These are phyloP conservation scores for Coemansia umbellata DNA, from an alignment of 192 early-diverging fungal genomes.

Conservation along the genomic window DNA sequence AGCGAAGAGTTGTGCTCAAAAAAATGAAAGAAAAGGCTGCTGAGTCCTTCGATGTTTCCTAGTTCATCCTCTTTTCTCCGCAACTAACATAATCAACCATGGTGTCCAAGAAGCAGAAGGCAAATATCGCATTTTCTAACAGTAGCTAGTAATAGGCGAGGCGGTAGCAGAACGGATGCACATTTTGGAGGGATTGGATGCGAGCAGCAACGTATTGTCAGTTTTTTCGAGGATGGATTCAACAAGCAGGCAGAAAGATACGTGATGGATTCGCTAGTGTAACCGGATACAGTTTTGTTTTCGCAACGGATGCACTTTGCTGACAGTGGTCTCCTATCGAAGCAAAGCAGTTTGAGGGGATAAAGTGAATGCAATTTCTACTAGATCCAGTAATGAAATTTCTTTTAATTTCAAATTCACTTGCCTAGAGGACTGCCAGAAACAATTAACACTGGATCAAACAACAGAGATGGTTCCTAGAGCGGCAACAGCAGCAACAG, in stretches of 20 bases:
- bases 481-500: too few relatives aligned
- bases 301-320: constrained; percentile 2
- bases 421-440: too few relatives aligned
- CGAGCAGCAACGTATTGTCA: not conserved
- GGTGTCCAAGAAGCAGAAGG: constrained; percentile 52
- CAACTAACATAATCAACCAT: constrained; percentile 36
- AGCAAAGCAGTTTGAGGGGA: too few relatives aligned
- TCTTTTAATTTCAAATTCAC: too few relatives aligned
- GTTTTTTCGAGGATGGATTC: constrained; percentile 9
- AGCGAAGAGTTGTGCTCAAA: too few relatives aligned
- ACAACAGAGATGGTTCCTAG: too few relatives aligned
- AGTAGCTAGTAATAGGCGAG: too few relatives aligned
- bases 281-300: not conserved
- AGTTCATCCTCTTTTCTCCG: constrained; percentile 35
- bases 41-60: not conserved
- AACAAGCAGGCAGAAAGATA: not conserved
- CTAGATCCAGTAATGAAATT: too few relatives aligned
- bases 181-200: not conserved
- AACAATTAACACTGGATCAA: too few relatives aligned
- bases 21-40: not conserved
- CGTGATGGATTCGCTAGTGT: not conserved
- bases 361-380: too few relatives aligned
- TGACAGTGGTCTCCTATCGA: too few relatives aligned
- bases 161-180: constrained; percentile 1
- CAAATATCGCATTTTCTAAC: constrained; percentile 18